Percentiles rank a stretch among this genome's conserved stretches.
These are phyloP conservation scores for Halophytophthora polymorphica DNA, from an alignment of 352 stramenopile species.

Conservation along the genomic window DNA sequence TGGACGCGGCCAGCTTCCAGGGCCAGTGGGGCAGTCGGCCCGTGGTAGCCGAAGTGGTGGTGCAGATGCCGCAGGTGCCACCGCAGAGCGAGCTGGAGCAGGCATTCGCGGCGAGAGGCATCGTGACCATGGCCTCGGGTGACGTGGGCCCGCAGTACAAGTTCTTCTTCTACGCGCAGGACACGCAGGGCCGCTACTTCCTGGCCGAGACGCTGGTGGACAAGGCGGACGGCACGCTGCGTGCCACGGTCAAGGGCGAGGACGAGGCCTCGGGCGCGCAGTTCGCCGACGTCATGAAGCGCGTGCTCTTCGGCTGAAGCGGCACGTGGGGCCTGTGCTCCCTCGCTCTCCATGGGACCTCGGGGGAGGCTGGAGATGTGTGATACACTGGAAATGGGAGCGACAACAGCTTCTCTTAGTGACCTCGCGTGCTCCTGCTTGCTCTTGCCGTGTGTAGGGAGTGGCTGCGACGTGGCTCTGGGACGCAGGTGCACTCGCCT, in stretches of 20 bases:
- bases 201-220: slow-evolving; percentile 73
- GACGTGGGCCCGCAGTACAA: slow-evolving; percentile 81
- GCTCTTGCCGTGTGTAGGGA: no score
- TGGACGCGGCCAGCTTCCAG: slow-evolving; percentile 75
- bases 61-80: slow-evolving; percentile 58
- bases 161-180: slow-evolving; percentile 86
- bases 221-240: slow-evolving; percentile 58
- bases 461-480: no score
- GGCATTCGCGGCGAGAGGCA: slow-evolving; percentile 46
- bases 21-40: slow-evolving; percentile 63
- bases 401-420: no score
- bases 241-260: slow-evolving; percentile 74
- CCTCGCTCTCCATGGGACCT: no score
- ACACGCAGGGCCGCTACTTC: slow-evolving; percentile 56
- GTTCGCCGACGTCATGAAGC: slow-evolving; percentile 63
- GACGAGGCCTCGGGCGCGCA: slow-evolving; percentile 54
- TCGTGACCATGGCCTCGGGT: slow-evolving; percentile 80
- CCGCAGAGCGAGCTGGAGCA: slow-evolving; percentile 65
- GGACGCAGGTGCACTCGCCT: no score
- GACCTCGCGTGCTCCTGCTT: no score
- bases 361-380: slow-evolving; percentile 15
- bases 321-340: no score
- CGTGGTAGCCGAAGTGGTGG: slow-evolving; percentile 57
- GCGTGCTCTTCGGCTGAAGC: slow-evolving; percentile 51
- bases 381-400: slow-evolving; percentile 22